Conservation (phyloP, 768 basidiomycete genomes). For the Ramaria sp. region DNA sequence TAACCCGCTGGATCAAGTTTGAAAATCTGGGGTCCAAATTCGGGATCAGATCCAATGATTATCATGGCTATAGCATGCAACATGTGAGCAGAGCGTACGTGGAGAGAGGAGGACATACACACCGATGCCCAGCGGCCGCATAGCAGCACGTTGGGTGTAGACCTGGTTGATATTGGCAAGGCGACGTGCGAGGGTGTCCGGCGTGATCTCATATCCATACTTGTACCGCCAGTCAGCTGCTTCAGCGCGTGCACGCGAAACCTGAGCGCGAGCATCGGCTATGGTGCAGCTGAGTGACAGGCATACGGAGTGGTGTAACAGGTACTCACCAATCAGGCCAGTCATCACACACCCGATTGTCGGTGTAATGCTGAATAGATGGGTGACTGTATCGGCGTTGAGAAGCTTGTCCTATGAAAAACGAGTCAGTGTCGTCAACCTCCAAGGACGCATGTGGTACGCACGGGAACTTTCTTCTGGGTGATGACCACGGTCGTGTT, state of each 20-base stretch:
- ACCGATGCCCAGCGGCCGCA: conserved; percentile 97
- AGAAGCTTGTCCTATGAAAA: conserved; percentile 89
- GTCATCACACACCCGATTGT: conserved; percentile 98
- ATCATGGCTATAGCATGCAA: conserved; percentile 66
- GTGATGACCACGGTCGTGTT: conserved; percentile 95
- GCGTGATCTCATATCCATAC: conserved; percentile 96
- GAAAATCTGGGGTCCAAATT: conserved; percentile 92
- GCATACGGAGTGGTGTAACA: background rate
- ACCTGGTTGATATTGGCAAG: conserved; percentile 98
- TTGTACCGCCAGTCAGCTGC: conserved; percentile 93
- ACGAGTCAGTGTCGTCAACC: background rate
- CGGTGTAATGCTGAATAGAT: conserved; percentile 92
- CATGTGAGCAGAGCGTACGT: background rate
- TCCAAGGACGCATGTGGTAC: conserved; percentile 21
- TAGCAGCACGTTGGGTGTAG: conserved; percentile 93
- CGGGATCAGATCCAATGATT: conserved; percentile 84
- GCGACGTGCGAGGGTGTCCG: conserved; percentile 88
- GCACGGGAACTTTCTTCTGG: conserved; percentile 94
- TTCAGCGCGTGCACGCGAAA: conserved; percentile 74
- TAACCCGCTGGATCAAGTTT: conserved; percentile 98
- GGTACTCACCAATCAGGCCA: conserved; percentile 73
- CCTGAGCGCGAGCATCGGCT: conserved; percentile 93
- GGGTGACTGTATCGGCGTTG: conserved; percentile 88
- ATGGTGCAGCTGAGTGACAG: conserved; percentile 1
- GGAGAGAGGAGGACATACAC: conserved; percentile 19